phyloP scores from a whole-genome alignment of 345 rosid species.

The Anastatica hierochuntica region DNA sequence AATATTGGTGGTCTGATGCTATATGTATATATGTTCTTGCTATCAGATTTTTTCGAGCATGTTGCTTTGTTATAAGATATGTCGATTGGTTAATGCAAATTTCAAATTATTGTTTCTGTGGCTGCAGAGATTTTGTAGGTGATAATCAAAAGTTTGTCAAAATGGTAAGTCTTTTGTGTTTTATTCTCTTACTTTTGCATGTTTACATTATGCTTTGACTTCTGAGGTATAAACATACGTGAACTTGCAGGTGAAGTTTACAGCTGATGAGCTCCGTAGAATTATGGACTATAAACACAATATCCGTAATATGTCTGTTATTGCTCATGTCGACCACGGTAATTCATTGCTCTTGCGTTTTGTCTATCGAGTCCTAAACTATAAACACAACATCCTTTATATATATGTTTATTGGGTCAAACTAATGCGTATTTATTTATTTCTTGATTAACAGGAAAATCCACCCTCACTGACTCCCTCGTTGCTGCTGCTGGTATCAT shows the following conservation, averaged over 20 bases:
- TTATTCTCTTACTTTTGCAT: neutral
- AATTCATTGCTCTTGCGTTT: no score
- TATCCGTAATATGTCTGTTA: constrained; percentile 29
- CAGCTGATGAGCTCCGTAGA: constrained; percentile 27
- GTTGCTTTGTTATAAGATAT: no score
- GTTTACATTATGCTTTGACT: neutral
- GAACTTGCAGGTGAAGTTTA: constrained; percentile 24
- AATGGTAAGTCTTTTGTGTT: constrained; percentile 10
- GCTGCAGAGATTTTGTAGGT: constrained; percentile 19
- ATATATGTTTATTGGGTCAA: no score
- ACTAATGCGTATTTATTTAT: neutral
- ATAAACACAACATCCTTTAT: no score
- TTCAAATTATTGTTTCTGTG: neutral
- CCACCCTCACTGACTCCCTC: constrained; percentile 77
- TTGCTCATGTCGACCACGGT: constrained; percentile 32
- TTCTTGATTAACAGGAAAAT: constrained; percentile 43
- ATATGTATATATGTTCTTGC: no score
- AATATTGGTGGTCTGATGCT: no score
- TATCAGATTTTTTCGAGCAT: no score
- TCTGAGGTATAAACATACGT: neutral
- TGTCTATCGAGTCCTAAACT: no score
- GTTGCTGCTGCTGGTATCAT: constrained; percentile 95
- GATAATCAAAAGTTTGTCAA: constrained; percentile 10
- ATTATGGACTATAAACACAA: constrained; percentile 28
- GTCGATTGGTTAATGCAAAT: no score